Evolutionary conservation across 1,284 basidiomycete genomes (phyloP), one percentile per base, ranked within the genome.

Genomic region (Earliella scabrosa): DNA sequence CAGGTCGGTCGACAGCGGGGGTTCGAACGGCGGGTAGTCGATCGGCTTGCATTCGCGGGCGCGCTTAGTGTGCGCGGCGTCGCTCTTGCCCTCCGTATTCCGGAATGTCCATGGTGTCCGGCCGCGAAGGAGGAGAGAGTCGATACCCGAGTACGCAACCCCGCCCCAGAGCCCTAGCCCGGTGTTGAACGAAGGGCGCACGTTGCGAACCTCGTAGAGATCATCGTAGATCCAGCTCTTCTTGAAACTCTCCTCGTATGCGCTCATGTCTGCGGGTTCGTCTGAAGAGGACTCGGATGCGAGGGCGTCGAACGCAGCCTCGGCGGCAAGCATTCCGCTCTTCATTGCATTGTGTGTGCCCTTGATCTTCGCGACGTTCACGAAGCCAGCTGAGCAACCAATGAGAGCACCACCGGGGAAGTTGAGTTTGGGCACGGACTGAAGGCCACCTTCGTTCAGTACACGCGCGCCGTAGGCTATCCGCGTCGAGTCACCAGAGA

Each of bases 321-420:
- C 97, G 2, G 94, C 97, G 32, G 96, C 97, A 20, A 98, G 80
- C 89, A 98, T 98, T 20, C 97, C 97, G 41, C 90, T 93, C 80
- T 98, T 97, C 97, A 99, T 98, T n/a, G 97, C 96, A 59, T 97
- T 98, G 73, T 99, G 97, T 0, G 96, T 97, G n/a, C 97, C 97
- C 74, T 99, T 99, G 77, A 99, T 99, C 78, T 98, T 99, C 36
- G 96, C 92, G 14, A 98, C 86, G 75, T 99, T 99, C 56, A 99
- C 83, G 75, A 99, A 97, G 21, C 95, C 97, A 0, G 97, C 97
- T 0, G 95, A 91, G 75, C 97, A 98, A 1, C 97, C 97, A 46
- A 99, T 87, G 43, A 99, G 77, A 0, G 95, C 97, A 29, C 97
- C 97, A 14, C 97, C 97, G 0, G 96, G 95, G 82, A 99, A 99